A percentile compares a stretch with the other conserved stretches of the same genome.
phyloP scores from a whole-genome alignment of 2,329 filamentous ascomycete species.

The Penicillium sp. region DNA sequence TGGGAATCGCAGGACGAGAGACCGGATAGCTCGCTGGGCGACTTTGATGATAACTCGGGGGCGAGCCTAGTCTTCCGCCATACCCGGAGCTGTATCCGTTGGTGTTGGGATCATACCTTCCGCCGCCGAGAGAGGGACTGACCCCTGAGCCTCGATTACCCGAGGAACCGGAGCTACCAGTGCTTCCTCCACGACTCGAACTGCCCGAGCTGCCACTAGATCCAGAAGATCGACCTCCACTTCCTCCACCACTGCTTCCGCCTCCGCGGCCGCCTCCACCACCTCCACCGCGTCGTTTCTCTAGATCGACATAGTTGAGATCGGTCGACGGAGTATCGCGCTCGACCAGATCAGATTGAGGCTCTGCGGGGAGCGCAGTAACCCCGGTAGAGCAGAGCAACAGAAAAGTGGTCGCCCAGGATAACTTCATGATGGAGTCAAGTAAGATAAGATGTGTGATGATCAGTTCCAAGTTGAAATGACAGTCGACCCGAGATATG shows the following conservation, averaged over 20 bases:
- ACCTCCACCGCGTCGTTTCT: constrained; percentile 49
- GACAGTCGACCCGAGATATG: too few species aligned
- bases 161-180: constrained; percentile 17
- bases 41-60: not conserved
- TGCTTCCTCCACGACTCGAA: constrained; percentile 15
- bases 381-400: constrained; percentile 28
- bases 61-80: too few species aligned
- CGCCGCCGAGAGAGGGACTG: constrained; percentile 12
- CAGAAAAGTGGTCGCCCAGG: constrained; percentile 23
- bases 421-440: constrained; percentile 33
- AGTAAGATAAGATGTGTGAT: not conserved
- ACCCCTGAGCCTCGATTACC: constrained; percentile 19
- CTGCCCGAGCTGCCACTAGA: constrained; percentile 18
- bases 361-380: constrained; percentile 24
- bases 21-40: not conserved
- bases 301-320: constrained; percentile 27
- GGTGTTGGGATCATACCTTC: constrained; percentile 17
- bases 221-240: constrained; percentile 23
- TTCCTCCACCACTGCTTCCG: constrained; percentile 24
- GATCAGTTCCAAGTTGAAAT: too few species aligned
- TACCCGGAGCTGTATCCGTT: not conserved
- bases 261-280: constrained; percentile 32
- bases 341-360: constrained; percentile 20
- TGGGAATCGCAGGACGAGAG: not conserved
- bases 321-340: constrained; percentile 12